Conservation (phyloP, 139 green algal genomes). For the Prasinococcaceae sp. region DNA sequence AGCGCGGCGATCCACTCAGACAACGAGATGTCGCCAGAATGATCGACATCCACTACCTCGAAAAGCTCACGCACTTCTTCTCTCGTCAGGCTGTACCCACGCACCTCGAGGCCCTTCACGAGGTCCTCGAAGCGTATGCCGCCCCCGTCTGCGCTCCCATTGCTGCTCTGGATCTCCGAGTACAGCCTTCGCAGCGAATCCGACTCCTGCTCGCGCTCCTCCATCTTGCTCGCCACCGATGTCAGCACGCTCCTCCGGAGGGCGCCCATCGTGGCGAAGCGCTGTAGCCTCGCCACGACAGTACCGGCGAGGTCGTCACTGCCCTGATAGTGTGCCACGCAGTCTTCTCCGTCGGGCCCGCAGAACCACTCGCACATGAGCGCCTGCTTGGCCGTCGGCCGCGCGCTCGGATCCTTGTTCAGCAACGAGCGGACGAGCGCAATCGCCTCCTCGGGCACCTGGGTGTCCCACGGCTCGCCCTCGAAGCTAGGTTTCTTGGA, state of each 20-base stretch:
- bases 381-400: conserved; percentile 19
- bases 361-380: conserved; percentile 17
- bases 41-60: conserved; percentile 2
- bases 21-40: conserved; percentile 5
- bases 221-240: conserved; percentile 5
- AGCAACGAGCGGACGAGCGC: conserved; percentile 19
- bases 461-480: conserved; percentile 5
- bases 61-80: conserved; percentile 9
- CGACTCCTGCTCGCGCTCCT: conserved; percentile 2
- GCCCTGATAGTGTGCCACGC: too few relatives aligned
- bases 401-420: conserved; percentile 1
- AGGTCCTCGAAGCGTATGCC: conserved; percentile 16
- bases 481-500: conserved; percentile 6
- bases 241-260: conserved; percentile 16
- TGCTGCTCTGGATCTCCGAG: conserved; percentile 8
- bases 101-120: neutral
- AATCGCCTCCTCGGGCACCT: conserved; percentile 3
- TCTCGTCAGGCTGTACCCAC: conserved; percentile 7
- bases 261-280: conserved; percentile 18
- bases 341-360: neutral
- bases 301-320: conserved; percentile 1
- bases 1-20: conserved; percentile 13
- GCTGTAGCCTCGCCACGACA: conserved; percentile 17
- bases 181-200: neutral
- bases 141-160: conserved; percentile 2